Conservation (phyloP, 495 filamentous ascomycete genomes). For the Amphirosellinia nigrospora region DNA sequence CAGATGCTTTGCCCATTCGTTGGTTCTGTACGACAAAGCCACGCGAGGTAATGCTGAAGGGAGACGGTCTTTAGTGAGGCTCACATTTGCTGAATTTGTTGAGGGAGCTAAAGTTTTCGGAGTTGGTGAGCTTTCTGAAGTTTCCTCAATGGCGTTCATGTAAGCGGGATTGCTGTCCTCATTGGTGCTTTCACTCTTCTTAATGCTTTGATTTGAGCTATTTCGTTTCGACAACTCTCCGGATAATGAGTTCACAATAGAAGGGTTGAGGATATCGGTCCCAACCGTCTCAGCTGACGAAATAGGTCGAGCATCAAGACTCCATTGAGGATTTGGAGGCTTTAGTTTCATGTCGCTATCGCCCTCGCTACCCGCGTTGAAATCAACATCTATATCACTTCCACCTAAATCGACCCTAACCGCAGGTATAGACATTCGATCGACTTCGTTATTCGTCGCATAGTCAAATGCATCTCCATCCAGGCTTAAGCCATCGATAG, state of each 20-base stretch:
- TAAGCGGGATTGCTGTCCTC: slow-evolving; percentile 25
- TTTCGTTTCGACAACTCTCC: slow-evolving; percentile 29
- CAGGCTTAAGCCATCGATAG: slow-evolving; percentile 57
- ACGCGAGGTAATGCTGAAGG: slow-evolving; percentile 69
- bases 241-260: slow-evolving; percentile 22
- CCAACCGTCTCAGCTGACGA: slow-evolving; percentile 37
- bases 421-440: slow-evolving; percentile 27
- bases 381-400: background rate
- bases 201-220: slow-evolving; percentile 28
- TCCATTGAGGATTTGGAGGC: background rate
- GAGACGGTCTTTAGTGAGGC: slow-evolving; percentile 55
- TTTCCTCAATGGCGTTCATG: slow-evolving; percentile 21
- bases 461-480: slow-evolving; percentile 39
- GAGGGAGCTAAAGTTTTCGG: slow-evolving; percentile 45
- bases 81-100: slow-evolving; percentile 46
- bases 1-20: slow-evolving; percentile 96
- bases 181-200: slow-evolving; percentile 27
- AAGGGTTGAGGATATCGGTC: slow-evolving; percentile 36
- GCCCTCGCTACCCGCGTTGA: background rate
- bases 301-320: slow-evolving; percentile 26
- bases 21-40: slow-evolving; percentile 83
- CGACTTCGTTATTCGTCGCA: slow-evolving; percentile 8
- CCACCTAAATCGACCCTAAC: slow-evolving; percentile 37
- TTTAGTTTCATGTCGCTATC: slow-evolving; percentile 7
- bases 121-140: slow-evolving; percentile 36